Evolutionary conservation across 2,329 filamentous ascomycete species (phyloP), one percentile per base, ranked within the genome.

Genomic region (Sarocladium kiliense): DNA sequence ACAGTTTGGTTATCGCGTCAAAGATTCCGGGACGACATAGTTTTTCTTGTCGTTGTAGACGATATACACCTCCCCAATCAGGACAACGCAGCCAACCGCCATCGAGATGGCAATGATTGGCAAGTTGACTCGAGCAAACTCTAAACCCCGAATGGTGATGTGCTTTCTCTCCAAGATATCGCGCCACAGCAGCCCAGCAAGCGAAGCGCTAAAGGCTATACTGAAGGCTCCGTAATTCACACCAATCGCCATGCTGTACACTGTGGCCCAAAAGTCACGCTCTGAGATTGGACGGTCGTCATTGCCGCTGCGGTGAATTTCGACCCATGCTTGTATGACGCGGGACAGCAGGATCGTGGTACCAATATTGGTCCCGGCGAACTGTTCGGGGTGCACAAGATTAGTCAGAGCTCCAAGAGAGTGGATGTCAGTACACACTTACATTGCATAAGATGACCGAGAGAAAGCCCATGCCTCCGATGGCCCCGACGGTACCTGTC

Each of bases 181-280:
- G 2, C 85, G 76, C 87, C 87, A 91, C 0, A 90, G 71, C 9
- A 91, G 74, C 1, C 87, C 87, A 1, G 87, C 87, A 1, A 90
- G 68, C 0, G 86, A 88, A 0, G 86, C 87, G 59, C 84, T 88
- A 61, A 91, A 88, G 0, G 85, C 84, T 0, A 82, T 81, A 64
- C 85, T 88, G 64, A 89, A 90, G 0, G 87, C 87, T 3, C 87
- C 87, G 56, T 85, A 90, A 66, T 91, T 90, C 58, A 89, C 84
- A 2, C 86, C 86, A 0, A 91, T 70, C 0, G 87, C 87, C 85
- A 90, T 88, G 66, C 80, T 81, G 67, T 90, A 90, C 0, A 90
- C 81, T 0, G 86, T 87, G 0, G 80, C 87, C 86, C 86, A 89
- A 64, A 89, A 89, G 0, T 80, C 87, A 3, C 86, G 78, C 42